Percentiles rank a stretch among this genome's conserved stretches.
Evolutionary conservation across 2,329 filamentous ascomycete genomes (phyloP).

Genomic region (Pyrenochaeta sp.): DNA sequence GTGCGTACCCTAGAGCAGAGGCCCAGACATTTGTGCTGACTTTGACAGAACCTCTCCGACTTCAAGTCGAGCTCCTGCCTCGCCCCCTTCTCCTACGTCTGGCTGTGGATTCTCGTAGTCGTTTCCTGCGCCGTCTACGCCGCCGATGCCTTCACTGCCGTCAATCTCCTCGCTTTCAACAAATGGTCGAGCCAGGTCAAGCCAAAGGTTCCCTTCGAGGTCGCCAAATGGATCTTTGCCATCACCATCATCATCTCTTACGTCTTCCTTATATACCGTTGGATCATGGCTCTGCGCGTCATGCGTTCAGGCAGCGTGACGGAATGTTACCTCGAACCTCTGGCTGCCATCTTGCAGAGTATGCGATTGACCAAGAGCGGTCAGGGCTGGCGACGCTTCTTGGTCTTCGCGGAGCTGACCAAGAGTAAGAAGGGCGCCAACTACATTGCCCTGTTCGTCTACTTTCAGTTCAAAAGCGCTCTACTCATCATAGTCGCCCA

Average conservation of each 20-base stretch:
- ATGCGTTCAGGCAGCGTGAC: slow-evolving; percentile 87
- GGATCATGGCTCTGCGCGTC: slow-evolving; percentile 79
- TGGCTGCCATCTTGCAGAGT: slow-evolving; percentile 86
- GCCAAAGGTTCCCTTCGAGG: slow-evolving; percentile 76
- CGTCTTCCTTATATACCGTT: slow-evolving; percentile 81
- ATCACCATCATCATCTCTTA: slow-evolving; percentile 92
- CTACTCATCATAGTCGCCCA: slow-evolving; percentile 89
- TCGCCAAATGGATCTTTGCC: slow-evolving; percentile 95
- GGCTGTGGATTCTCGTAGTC: slow-evolving; percentile 81
- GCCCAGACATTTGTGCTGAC: slow-evolving; percentile 26
- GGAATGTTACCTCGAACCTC: slow-evolving; percentile 87
- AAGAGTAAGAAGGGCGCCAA: slow-evolving; percentile 91
- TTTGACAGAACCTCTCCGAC: slow-evolving; percentile 64
- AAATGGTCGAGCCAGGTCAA: slow-evolving; percentile 86
- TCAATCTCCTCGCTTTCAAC: slow-evolving; percentile 89
- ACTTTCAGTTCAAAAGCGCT: slow-evolving; percentile 83
- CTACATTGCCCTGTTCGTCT: slow-evolving; percentile 89
- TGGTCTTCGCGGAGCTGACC: slow-evolving; percentile 91
- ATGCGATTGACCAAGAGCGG: slow-evolving; percentile 74
- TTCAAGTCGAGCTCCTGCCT: slow-evolving; percentile 86
- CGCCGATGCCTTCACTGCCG: slow-evolving; percentile 90
- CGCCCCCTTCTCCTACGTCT: slow-evolving; percentile 80
- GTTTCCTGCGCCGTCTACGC: slow-evolving; percentile 85
- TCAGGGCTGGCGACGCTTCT: slow-evolving; percentile 84
- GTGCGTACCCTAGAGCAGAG: slow-evolving; percentile 60